Conservation (phyloP, 768 basidiomycete species). For the Leccinum rimulosum region DNA sequence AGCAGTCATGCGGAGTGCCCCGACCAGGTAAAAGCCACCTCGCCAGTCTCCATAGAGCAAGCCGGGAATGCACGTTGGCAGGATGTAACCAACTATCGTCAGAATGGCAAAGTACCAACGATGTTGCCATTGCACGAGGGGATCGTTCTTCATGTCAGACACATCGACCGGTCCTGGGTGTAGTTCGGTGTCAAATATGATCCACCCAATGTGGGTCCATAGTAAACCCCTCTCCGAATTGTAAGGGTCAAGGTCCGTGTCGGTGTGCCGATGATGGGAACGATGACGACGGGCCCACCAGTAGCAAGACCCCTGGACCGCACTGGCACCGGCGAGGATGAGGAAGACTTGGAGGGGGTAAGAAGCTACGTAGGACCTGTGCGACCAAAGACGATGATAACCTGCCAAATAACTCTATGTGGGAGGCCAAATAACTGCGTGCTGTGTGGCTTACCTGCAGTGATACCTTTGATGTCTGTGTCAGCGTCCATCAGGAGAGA, state of each 20-base stretch:
- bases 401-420: constrained; percentile 36
- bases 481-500: constrained; percentile 12
- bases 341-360: constrained; percentile 68
- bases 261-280: constrained; percentile 81
- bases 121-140: constrained; percentile 77
- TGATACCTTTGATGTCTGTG: constrained; percentile 41
- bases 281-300: constrained; percentile 88
- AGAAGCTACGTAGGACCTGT: constrained; percentile 78
- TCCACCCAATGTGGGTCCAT: constrained; percentile 85
- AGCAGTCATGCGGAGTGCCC: constrained; percentile 65
- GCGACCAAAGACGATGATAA: constrained; percentile 86
- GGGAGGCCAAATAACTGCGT: background rate
- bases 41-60: constrained; percentile 71
- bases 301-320: constrained; percentile 82
- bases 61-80: constrained; percentile 70
- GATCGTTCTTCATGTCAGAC: constrained; percentile 68
- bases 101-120: constrained; percentile 64
- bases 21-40: constrained; percentile 76
- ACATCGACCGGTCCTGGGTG: constrained; percentile 70
- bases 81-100: constrained; percentile 63
- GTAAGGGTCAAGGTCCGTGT: constrained; percentile 86
- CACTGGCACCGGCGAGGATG: constrained; percentile 73
- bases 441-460: constrained; percentile 39
- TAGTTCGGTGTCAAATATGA: constrained; percentile 71
- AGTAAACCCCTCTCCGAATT: constrained; percentile 73